Percentiles rank a stretch among this genome's conserved stretches.
phyloP scores from a whole-genome alignment of 805 yeast species.

The Cyberlindnera mississippiensis region DNA sequence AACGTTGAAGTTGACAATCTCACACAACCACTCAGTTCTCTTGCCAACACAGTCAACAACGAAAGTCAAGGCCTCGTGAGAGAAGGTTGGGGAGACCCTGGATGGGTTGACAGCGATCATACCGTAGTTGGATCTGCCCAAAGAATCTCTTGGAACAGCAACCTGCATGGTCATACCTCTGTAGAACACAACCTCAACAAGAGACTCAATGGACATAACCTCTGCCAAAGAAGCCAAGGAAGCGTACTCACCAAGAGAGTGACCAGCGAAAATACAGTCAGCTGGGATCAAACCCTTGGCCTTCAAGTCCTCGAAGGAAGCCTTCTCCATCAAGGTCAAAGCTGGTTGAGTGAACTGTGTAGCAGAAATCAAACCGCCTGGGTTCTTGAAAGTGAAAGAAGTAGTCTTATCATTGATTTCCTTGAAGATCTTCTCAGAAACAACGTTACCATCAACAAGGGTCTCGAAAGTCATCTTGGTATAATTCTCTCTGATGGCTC shows the following conservation, averaged over 20 bases:
- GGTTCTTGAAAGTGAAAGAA: slow-evolving; percentile 84
- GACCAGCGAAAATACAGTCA: slow-evolving; percentile 96
- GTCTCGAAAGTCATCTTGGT: slow-evolving; percentile 97
- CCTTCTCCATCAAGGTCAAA: slow-evolving; percentile 97
- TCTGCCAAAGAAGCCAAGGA: slow-evolving; percentile 96
- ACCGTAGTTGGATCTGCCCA: slow-evolving; percentile 97
- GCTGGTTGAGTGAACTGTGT: slow-evolving; percentile 99
- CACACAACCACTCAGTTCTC: slow-evolving; percentile 90
- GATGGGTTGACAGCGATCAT: slow-evolving; percentile 99
- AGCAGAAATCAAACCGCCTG: slow-evolving; percentile 92
- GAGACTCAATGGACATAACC: slow-evolving; percentile 96
- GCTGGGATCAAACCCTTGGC: slow-evolving; percentile 92
- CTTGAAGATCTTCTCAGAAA: slow-evolving; percentile 93
- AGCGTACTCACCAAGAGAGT: slow-evolving; percentile 98
- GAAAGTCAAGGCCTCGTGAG: slow-evolving; percentile 89
- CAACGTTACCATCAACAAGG: slow-evolving; percentile 75
- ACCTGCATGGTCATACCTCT: slow-evolving; percentile 99
- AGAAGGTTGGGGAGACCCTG: slow-evolving; percentile 82
- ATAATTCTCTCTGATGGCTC: slow-evolving; percentile 90
- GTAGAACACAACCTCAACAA: slow-evolving; percentile 97
- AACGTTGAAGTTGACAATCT: slow-evolving; percentile 97
- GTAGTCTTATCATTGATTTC: slow-evolving; percentile 77
- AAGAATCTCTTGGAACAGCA: slow-evolving; percentile 95
- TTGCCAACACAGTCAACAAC: slow-evolving; percentile 85
- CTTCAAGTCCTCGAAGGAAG: slow-evolving; percentile 96